Evolutionary conservation across 2,329 filamentous ascomycete species (phyloP).

Genomic region (Alternaria metachromatica): DNA sequence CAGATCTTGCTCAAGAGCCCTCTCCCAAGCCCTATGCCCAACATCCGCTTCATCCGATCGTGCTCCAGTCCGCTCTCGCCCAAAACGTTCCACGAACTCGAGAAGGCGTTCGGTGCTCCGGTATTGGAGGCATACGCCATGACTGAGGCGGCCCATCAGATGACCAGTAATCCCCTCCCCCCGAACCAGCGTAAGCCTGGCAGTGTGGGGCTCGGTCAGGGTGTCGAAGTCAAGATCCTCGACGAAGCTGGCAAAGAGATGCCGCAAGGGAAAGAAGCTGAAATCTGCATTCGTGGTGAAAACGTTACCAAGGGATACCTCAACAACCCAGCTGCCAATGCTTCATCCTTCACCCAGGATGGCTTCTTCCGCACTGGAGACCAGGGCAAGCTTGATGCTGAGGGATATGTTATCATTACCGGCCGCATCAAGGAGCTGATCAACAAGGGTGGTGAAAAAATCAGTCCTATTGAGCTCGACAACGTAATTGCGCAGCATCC

Average conservation of each 20-base stretch:
- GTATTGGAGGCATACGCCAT: constrained; percentile 92
- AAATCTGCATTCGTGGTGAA: constrained; percentile 82
- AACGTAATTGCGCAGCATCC: constrained; percentile 79
- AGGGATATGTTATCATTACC: constrained; percentile 85
- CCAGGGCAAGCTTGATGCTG: constrained; percentile 79
- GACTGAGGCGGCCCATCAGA: constrained; percentile 88
- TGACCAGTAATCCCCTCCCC: constrained; percentile 70
- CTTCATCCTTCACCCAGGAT: constrained; percentile 72
- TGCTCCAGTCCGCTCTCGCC: constrained; percentile 85
- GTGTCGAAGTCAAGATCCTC: constrained; percentile 81
- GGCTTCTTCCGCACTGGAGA: constrained; percentile 90
- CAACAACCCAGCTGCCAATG: constrained; percentile 81
- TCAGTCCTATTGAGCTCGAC: constrained; percentile 86
- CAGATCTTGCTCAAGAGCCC: constrained; percentile 83
- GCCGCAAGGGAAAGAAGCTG: constrained; percentile 72
- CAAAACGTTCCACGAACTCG: constrained; percentile 80
- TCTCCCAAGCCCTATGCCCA: constrained; percentile 69
- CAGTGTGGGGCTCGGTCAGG: constrained; percentile 82
- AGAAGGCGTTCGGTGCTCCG: constrained; percentile 76
- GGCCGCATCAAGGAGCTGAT: constrained; percentile 94
- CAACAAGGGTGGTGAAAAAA: constrained; percentile 90
- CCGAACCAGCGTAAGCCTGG: constrained; percentile 79
- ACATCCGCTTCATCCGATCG: constrained; percentile 85
- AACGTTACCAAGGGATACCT: constrained; percentile 87
- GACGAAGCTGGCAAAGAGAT: constrained; percentile 73